A percentile compares a stretch with the other conserved stretches of the same genome.
Conservation (phyloP, 2,329 filamentous ascomycete species). For the Fusarium circinatum region DNA sequence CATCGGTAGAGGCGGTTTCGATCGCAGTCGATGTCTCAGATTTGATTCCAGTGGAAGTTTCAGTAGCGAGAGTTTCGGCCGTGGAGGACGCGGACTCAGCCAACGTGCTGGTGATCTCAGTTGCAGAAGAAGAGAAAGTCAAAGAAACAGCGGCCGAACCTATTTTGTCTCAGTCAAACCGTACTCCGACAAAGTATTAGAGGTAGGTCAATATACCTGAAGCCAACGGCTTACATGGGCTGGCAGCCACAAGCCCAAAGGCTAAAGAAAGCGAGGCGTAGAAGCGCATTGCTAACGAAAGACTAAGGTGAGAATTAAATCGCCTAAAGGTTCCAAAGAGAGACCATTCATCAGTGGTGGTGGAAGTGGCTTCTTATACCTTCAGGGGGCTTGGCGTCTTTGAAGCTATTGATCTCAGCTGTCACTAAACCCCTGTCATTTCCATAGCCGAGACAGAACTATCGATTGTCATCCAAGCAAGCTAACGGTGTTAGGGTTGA, state of each 20-base stretch:
- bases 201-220: background rate
- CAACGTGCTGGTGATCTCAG: background rate
- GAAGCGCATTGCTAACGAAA: background rate
- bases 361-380: background rate
- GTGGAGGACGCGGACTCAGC: background rate
- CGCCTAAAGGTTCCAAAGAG: background rate
- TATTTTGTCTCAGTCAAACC: background rate
- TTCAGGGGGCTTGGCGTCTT: background rate
- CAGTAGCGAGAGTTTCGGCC: background rate
- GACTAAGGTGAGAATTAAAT: background rate
- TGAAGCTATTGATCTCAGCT: background rate
- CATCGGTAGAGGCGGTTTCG: background rate
- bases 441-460: background rate
- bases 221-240: background rate
- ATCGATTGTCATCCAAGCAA: background rate
- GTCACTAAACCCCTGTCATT: background rate
- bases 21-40: background rate
- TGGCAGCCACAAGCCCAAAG: background rate
- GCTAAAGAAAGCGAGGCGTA: background rate
- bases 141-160: background rate
- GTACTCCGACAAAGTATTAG: background rate
- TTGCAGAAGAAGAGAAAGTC: fast-evolving
- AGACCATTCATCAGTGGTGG: background rate
- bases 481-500: background rate
- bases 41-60: background rate